A percentile compares a stretch with the other conserved stretches of the same genome.
Evolutionary conservation across 345 rosid genomes (phyloP).

Genomic region (Stellera chamaejasme): DNA sequence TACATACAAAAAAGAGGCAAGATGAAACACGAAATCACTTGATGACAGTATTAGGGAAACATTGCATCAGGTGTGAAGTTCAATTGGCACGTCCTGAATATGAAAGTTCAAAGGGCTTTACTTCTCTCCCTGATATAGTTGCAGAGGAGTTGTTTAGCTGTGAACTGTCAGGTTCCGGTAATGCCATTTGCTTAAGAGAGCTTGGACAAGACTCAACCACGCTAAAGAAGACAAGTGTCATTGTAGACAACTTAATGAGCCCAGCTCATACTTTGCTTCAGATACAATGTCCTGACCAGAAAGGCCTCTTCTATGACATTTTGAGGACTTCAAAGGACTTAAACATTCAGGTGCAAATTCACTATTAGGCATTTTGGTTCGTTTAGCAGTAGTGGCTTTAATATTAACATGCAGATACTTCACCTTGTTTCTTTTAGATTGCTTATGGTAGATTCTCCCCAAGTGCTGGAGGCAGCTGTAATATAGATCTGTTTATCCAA

Average conservation of each 20-base stretch:
- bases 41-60: conserved; percentile 41
- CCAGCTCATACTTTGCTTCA: conserved; percentile 70
- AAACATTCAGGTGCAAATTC: conserved; percentile 39
- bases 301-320: conserved; percentile 67
- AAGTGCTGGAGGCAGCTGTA: conserved; percentile 34
- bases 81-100: conserved; percentile 56
- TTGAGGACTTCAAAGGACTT: conserved; percentile 74
- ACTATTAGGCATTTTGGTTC: too few species aligned
- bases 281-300: conserved; percentile 58
- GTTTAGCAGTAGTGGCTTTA: too few species aligned
- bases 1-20: conserved; percentile 51
- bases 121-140: conserved; percentile 42
- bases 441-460: conserved; percentile 58
- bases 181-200: conserved; percentile 21
- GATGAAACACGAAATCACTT: conserved; percentile 43
- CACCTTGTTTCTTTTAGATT: conserved; percentile 33
- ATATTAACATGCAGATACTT: conserved; percentile 8
- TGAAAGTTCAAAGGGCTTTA: conserved; percentile 32
- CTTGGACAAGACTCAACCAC: conserved; percentile 16
- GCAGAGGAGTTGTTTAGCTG: conserved; percentile 44
- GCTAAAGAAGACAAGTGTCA: conserved; percentile 29
- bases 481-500: conserved; percentile 54
- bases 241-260: conserved; percentile 56
- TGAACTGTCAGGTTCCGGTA: conserved; percentile 24
- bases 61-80: conserved; percentile 63